A percentile compares a stretch with the other conserved stretches of the same genome.
Conservation (phyloP, 2,329 filamentous ascomycete genomes). For the Thelonectria discophora region DNA sequence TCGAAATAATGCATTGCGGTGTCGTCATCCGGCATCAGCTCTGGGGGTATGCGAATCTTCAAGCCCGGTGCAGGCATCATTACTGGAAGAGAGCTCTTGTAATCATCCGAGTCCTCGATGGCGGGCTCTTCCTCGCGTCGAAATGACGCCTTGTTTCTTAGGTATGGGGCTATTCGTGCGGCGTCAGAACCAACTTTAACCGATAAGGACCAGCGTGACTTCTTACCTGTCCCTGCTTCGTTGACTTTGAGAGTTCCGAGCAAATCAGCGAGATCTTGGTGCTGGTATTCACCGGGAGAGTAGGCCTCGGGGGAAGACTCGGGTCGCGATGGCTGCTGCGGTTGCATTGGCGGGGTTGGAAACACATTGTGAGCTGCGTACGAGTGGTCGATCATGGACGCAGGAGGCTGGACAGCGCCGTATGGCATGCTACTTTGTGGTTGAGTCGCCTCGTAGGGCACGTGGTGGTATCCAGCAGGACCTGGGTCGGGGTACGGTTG, state of each 20-base stretch:
- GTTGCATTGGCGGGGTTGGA: slow-evolving; percentile 59
- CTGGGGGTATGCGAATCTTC: slow-evolving; percentile 87
- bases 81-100: slow-evolving; percentile 74
- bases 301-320: slow-evolving; percentile 59
- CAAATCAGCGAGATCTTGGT: slow-evolving; percentile 79
- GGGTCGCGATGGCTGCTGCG: slow-evolving; percentile 36
- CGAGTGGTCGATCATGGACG: slow-evolving; percentile 60
- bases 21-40: slow-evolving; percentile 90
- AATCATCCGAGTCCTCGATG: slow-evolving; percentile 77
- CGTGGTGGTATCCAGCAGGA: slow-evolving; percentile 55
- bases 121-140: slow-evolving; percentile 67
- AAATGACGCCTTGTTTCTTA: slow-evolving; percentile 69
- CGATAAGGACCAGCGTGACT: no score
- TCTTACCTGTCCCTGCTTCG: slow-evolving; percentile 82
- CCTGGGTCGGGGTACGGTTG: slow-evolving; percentile 60
- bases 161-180: slow-evolving; percentile 74
- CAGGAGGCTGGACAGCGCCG: slow-evolving; percentile 58
- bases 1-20: slow-evolving; percentile 86
- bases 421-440: slow-evolving; percentile 62
- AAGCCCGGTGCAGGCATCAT: slow-evolving; percentile 74
- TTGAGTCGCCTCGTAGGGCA: slow-evolving; percentile 57
- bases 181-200: slow-evolving; percentile 26
- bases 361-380: slow-evolving; percentile 62
- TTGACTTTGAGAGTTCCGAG: slow-evolving; percentile 89
- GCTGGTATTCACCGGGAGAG: slow-evolving; percentile 70